Conservation (phyloP, 768 basidiomycete genomes). For the Coprinopsis strossmayeri region DNA sequence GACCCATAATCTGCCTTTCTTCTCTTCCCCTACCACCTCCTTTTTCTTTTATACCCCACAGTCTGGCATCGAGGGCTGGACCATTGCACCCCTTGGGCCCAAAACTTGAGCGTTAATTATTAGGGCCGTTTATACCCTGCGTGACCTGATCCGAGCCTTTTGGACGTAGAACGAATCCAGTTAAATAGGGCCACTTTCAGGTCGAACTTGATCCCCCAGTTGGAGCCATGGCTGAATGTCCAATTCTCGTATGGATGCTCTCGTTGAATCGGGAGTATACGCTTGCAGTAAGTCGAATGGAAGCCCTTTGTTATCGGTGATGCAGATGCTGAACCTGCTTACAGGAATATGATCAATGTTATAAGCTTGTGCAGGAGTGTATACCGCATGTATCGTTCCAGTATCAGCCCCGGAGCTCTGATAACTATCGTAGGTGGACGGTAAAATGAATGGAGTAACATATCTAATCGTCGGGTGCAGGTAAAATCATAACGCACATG, state of each 20-base stretch:
- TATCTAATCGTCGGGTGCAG: conserved; percentile 27
- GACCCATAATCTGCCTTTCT: too few relatives aligned
- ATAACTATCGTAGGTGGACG: conserved; percentile 56
- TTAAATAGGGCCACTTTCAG: conserved; percentile 1
- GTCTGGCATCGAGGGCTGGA: too few relatives aligned
- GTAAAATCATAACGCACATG: conserved; percentile 66
- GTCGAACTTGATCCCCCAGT: background rate
- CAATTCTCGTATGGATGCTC: conserved; percentile 77
- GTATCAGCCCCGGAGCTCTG: conserved; percentile 50
- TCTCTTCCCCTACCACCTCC: too few relatives aligned
- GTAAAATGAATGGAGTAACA: background rate
- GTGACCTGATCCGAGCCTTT: background rate
- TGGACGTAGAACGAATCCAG: background rate
- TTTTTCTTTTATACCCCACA: too few relatives aligned
- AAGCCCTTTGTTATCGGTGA: conserved; percentile 8
- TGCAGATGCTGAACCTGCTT: background rate
- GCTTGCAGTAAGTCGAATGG: conserved; percentile 39
- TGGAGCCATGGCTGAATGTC: conserved; percentile 38
- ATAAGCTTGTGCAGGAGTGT: conserved; percentile 52
- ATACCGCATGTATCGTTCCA: conserved; percentile 48
- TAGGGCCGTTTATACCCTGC: too few relatives aligned
- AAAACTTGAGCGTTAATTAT: too few relatives aligned
- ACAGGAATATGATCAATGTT: conserved; percentile 72
- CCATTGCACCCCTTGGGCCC: too few relatives aligned
- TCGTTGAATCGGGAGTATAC: conserved; percentile 71